Evolutionary conservation across 768 basidiomycete genomes (phyloP).

Genomic region (Infundibulicybe gibba): DNA sequence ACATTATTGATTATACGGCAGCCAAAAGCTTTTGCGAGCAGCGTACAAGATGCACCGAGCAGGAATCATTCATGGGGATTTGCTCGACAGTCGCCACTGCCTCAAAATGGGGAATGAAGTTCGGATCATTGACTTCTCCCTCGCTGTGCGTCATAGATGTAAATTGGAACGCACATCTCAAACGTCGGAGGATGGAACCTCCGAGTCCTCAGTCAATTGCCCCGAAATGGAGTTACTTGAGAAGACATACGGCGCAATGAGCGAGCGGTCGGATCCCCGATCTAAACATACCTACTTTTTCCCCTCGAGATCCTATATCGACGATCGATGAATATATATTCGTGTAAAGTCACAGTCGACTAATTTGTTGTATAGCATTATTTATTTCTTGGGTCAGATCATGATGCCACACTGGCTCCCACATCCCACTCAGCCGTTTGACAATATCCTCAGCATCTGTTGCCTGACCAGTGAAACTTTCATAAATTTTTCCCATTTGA

Average conservation of each 20-base stretch:
- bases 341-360: not conserved
- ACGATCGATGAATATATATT: too few species aligned
- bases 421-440: slow-evolving; percentile 32
- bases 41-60: slow-evolving; percentile 30
- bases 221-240: slow-evolving; percentile 17
- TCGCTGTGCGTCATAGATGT: slow-evolving; percentile 26
- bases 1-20: slow-evolving; percentile 9
- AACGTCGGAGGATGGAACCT: not conserved
- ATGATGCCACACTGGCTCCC: slow-evolving; percentile 48
- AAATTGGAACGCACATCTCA: slow-evolving; percentile 2
- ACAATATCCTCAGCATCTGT: slow-evolving; percentile 27
- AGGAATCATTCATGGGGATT: slow-evolving; percentile 30
- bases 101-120: slow-evolving; percentile 21
- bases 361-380: not conserved
- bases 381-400: slow-evolving; percentile 37
- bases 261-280: not conserved
- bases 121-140: slow-evolving; percentile 33
- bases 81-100: slow-evolving; percentile 26
- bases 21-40: slow-evolving; percentile 26
- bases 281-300: not conserved
- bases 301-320: too few species aligned
- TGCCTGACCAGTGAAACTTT: slow-evolving; percentile 27
- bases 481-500: slow-evolving; percentile 39
- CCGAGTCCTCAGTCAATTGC: slow-evolving; percentile 9
- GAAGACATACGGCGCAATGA: slow-evolving; percentile 10